These are phyloP conservation scores for Thermothielavioides terrestris DNA, from an alignment of 495 filamentous ascomycete species.

Conservation along the genomic window DNA sequence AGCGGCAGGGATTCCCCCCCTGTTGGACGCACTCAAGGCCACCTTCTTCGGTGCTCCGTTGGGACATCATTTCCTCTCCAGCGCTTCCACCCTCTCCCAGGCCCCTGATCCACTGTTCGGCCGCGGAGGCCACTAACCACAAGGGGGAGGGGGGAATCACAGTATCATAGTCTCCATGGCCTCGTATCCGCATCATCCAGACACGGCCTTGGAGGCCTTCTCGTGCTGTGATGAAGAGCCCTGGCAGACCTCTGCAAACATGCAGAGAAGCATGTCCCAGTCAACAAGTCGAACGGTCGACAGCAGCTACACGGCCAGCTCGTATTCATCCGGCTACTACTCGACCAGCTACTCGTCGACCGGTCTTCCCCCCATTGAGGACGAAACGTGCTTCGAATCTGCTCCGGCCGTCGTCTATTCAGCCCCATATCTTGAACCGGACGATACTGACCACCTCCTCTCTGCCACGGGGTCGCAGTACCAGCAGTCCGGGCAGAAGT, in stretches of 20 bases:
- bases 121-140: too few species aligned
- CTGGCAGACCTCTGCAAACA: not conserved
- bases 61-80: too few species aligned
- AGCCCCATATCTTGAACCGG: not conserved
- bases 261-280: constrained; percentile 6
- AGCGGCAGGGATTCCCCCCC: too few species aligned
- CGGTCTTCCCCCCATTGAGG: not conserved
- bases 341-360: not conserved
- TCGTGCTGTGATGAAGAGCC: not conserved
- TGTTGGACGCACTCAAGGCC: too few species aligned
- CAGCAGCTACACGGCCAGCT: not conserved
- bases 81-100: too few species aligned
- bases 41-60: too few species aligned
- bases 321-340: not conserved
- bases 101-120: too few species aligned
- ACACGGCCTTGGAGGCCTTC: not conserved
- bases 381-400: too few species aligned
- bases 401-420: too few species aligned
- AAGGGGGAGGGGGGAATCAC: too few species aligned
- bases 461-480: constrained; percentile 6
- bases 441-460: not conserved
- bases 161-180: not conserved
- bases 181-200: not conserved
- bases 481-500: not conserved
- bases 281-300: constrained; percentile 1